Evolutionary conservation across 1,139 yeast species (phyloP), one percentile per base, ranked within the genome.

Genomic region (Candida pseudoviswanathii): DNA sequence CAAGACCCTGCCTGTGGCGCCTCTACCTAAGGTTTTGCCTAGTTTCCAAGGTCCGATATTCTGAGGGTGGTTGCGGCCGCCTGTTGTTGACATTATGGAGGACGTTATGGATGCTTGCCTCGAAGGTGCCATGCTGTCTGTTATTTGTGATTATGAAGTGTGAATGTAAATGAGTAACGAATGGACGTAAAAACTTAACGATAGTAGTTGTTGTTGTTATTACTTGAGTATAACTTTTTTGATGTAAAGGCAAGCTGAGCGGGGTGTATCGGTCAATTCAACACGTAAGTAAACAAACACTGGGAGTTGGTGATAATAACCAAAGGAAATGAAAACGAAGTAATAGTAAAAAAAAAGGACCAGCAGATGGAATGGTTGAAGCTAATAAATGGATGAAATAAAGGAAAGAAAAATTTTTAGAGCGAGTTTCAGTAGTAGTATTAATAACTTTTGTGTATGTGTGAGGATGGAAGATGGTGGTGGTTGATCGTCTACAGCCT

Each of bases 1-100:
- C 34, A 89, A 74, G 2, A 87, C 96, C 52, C 92, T 73, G 3
- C 94, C 94, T 0, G 94, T 86, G 46, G 94, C 88, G 24, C 96
- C 96, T 61, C 89, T 77, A 4, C 96, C 96, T 49, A 87, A 68
- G 5, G 94, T 86, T 61, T 85, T 82, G 22, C 95, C 95, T 51
- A 87, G 70, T 57, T 80, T 80, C 95, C 95, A 87, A 7, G 95
- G 95, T 2, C 95, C 95, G 16, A 87, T 75, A 54, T 70, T 73
- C 54, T 71, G 77, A 26, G 81, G 81, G 54, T 73, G 78, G 53
- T 62, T 62, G 55, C 72, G 76, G 30, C 60, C 55, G 25, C 30
- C 41, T 34, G 62, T 46, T 34, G 57, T 52, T 29, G 75, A 67
- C 50, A 65, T 63, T 40, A 71, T 56, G 41, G 77, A 70, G 47